A percentile compares a stretch with the other conserved stretches of the same genome.
phyloP scores from a whole-genome alignment of 2,329 filamentous ascomycete genomes.

The Monilinia vaccinii-corymbosi region DNA sequence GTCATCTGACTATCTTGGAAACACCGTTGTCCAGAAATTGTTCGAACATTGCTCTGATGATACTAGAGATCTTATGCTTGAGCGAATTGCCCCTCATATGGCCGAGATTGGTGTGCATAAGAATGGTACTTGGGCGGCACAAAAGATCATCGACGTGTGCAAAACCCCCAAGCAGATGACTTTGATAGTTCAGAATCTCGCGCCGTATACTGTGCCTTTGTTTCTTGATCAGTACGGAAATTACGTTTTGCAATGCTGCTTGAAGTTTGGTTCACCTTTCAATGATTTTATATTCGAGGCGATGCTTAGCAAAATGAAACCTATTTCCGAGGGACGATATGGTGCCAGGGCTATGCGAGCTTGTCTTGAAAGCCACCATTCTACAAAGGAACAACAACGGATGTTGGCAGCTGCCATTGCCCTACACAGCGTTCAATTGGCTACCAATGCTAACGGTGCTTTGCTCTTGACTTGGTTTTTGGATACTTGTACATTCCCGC shows the following conservation, averaged over 20 bases:
- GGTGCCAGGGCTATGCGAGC: constrained; percentile 94
- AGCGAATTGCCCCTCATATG: constrained; percentile 79
- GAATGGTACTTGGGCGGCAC: constrained; percentile 97
- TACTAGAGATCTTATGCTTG: constrained; percentile 84
- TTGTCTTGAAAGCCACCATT: constrained; percentile 90
- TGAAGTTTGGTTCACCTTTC: constrained; percentile 80
- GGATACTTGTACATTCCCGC: constrained; percentile 93
- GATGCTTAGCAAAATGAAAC: constrained; percentile 92
- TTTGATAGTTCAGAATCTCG: constrained; percentile 74
- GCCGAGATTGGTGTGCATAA: constrained; percentile 98
- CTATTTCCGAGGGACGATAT: constrained; percentile 84
- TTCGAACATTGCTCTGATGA: constrained; percentile 93
- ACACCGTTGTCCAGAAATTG: constrained; percentile 98
- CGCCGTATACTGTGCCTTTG: constrained; percentile 77
- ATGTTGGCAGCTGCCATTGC: constrained; percentile 92
- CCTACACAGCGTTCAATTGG: constrained; percentile 92
- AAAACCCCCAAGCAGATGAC: constrained; percentile 75
- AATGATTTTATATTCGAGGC: constrained; percentile 98
- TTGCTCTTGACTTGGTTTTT: constrained; percentile 94
- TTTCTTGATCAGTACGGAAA: constrained; percentile 98
- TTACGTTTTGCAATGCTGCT: constrained; percentile 92
- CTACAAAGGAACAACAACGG: constrained; percentile 89
- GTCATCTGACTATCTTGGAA: constrained; percentile 91
- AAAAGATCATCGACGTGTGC: constrained; percentile 98
- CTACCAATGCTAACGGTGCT: constrained; percentile 92